Conservation (phyloP, 2,329 filamentous ascomycete species). For the Talaromyces sp. region DNA sequence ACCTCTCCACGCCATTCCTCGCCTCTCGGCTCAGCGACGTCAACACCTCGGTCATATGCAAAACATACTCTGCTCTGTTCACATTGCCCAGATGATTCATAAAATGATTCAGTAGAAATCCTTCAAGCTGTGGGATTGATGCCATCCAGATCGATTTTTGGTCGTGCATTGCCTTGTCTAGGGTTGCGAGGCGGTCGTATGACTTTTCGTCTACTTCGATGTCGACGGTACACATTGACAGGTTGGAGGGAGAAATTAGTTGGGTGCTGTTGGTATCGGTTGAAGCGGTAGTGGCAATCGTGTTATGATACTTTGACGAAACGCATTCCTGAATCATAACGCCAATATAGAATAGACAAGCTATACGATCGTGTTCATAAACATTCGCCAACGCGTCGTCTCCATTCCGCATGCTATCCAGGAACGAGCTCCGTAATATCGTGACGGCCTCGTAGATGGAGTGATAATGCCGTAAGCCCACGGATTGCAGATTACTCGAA, state of each 20-base stretch:
- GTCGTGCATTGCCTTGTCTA: conserved; percentile 14
- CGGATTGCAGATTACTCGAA: conserved; percentile 1
- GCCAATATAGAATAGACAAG: conserved; percentile 15
- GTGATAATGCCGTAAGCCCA: conserved; percentile 11
- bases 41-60: conserved; percentile 2
- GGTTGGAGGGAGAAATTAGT: background rate
- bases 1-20: background rate
- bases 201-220: conserved; percentile 3
- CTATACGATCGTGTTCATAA: conserved; percentile 13
- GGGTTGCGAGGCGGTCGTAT: conserved; percentile 10
- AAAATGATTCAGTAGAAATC: conserved; percentile 13
- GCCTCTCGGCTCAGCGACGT: conserved; percentile 10
- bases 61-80: conserved; percentile 6
- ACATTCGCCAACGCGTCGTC: background rate
- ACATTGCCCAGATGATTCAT: conserved; percentile 16
- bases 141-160: conserved; percentile 6
- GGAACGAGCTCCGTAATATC: conserved; percentile 6
- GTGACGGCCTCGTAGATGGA: conserved; percentile 5
- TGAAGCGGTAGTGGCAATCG: background rate
- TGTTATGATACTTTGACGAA: conserved; percentile 4
- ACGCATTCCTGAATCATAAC: conserved; percentile 15
- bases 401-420: background rate
- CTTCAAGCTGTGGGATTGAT: conserved; percentile 10
- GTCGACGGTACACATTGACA: background rate
- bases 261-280: background rate